Base-by-base conservation (phyloP, 306 rosid species). In the Prosopis cineraria region DNA sequence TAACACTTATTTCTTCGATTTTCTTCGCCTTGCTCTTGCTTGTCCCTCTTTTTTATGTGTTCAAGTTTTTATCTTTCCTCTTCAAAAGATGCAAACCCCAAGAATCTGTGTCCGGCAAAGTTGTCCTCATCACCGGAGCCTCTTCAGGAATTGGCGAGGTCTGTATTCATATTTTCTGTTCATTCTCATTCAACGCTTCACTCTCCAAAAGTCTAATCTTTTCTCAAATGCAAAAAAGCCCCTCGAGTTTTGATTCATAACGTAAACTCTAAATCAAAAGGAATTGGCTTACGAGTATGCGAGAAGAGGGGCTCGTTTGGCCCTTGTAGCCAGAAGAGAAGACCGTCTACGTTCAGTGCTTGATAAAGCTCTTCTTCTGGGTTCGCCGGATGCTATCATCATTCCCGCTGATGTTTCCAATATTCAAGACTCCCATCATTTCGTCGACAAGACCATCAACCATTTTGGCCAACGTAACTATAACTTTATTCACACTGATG, bases 141-240 rank as follows among this genome's bases (percentile, higher is more conserved):
- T 73, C 77, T 11, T 73, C 77, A 2, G 77, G 77, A 55, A 73
- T 73, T 7, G 77, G 77, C 33, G 69, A 74, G 78, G 78, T 59
- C 17, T 59, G 59, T 55, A 5, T 11, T 20, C 10, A 5, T 47
- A 33, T 30, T 48, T 0, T 7, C 20, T 24, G 7, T 53, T 22
- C 39, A 13, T 30, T 16, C 1, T 31, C 37, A 30, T 48, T n/a
- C 10, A 53, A 17, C 12, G 0, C 22, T 24, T 20, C 31, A 55
- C 16, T 22, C 30, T 60, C 33, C 68, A 6, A 33, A 31, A 17
- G 13, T 62, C 0, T 11, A 1, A 31, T 62, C 40, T 31, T 30
- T 31, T 3, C 3, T 16, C 43, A 63, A 30, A 33, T 63, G 16
- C 8, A 31, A 64, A 64, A 33, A 6, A 17, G 3, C 7, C 65